A percentile compares a stretch with the other conserved stretches of the same genome.
These are phyloP conservation scores for Gossypium herbaceum DNA, from an alignment of 345 rosid species.

Conservation along the genomic window DNA sequence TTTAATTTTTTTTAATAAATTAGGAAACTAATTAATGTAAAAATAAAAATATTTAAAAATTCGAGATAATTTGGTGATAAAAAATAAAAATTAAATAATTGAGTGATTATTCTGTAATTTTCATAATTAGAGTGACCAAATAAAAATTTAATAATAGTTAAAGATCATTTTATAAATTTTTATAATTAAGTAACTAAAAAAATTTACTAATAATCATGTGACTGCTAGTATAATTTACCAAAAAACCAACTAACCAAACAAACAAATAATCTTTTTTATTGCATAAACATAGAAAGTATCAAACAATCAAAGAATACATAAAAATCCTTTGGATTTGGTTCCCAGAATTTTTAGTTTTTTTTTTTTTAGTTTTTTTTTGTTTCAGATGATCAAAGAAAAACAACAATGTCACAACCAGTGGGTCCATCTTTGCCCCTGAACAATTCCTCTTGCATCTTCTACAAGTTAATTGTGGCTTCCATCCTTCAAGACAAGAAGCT, in stretches of 20 bases:
- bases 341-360: neutral
- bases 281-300: neutral
- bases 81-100: no score
- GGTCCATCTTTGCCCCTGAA: conserved; percentile 21
- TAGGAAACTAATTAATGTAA: no score
- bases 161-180: no score
- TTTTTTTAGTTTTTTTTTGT: neutral
- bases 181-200: no score
- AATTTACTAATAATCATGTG: no score
- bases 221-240: no score
- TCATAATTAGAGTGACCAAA: no score
- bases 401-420: conserved; percentile 8
- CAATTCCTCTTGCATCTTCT: conserved; percentile 30
- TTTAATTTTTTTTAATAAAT: no score
- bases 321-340: neutral
- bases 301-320: neutral
- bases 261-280: neutral
- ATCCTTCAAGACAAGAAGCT: conserved; percentile 38
- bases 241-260: neutral
- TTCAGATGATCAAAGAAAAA: neutral
- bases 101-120: no score
- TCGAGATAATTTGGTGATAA: no score
- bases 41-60: no score
- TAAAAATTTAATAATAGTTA: no score
- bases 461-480: conserved; percentile 34